phyloP scores from a whole-genome alignment of 2,329 filamentous ascomycete genomes.

The Colletotrichum paranaense region DNA sequence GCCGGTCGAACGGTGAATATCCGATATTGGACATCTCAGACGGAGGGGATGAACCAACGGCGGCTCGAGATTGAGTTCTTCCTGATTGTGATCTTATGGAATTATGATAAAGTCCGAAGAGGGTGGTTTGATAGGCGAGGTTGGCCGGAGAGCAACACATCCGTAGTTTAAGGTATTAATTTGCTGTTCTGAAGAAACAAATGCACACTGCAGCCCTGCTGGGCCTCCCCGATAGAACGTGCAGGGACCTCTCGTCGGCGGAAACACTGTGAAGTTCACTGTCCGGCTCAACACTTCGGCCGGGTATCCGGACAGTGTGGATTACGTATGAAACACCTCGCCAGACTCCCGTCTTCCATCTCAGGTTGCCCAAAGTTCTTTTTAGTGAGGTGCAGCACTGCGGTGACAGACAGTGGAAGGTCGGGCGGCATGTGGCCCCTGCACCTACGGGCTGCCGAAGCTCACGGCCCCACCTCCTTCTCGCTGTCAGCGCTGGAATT shows the following conservation, averaged over 20 bases:
- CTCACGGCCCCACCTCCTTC: background rate
- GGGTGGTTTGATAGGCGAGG: background rate
- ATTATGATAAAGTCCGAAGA: background rate
- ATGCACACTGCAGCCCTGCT: background rate
- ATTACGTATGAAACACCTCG: background rate
- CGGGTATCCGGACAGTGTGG: background rate
- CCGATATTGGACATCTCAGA: background rate
- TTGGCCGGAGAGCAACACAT: background rate
- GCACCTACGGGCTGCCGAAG: background rate
- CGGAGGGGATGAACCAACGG: background rate
- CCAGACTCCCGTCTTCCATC: too few relatives aligned
- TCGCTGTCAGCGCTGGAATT: background rate
- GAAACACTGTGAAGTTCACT: background rate
- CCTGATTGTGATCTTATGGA: background rate
- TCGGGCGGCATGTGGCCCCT: background rate
- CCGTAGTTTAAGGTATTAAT: background rate
- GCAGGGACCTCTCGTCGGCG: background rate
- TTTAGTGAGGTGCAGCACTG: background rate
- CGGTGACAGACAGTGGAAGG: background rate
- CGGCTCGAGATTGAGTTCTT: background rate
- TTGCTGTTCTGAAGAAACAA: conserved; percentile 1
- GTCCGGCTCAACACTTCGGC: background rate
- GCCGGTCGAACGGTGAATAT: background rate
- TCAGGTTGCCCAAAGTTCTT: background rate
- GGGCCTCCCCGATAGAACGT: background rate